A percentile compares a stretch with the other conserved stretches of the same genome.
Evolutionary conservation across 2,329 filamentous ascomycete species (phyloP).

Genomic region (Fusarium sp.): DNA sequence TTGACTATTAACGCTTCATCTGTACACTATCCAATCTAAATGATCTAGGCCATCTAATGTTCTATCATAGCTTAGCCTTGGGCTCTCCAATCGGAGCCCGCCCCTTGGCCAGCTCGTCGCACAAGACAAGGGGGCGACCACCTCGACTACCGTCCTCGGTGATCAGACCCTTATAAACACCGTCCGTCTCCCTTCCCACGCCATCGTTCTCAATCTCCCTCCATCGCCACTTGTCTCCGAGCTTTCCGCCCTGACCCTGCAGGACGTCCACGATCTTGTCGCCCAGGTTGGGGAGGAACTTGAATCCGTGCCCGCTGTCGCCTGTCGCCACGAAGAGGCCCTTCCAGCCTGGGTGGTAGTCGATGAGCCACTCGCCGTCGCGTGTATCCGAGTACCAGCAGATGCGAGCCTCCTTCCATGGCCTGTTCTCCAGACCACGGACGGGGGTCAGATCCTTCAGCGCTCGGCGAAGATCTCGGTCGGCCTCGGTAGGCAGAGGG

Average conservation of each 20-base stretch:
- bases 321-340: constrained; percentile 72
- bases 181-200: constrained; percentile 49
- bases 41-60: constrained; percentile 23
- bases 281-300: constrained; percentile 76
- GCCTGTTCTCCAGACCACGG: constrained; percentile 65
- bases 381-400: constrained; percentile 85
- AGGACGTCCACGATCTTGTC: constrained; percentile 70
- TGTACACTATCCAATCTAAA: constrained; percentile 9
- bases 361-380: constrained; percentile 77
- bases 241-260: constrained; percentile 58
- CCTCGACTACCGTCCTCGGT: constrained; percentile 68
- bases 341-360: constrained; percentile 72
- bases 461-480: constrained; percentile 69
- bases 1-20: constrained; percentile 25
- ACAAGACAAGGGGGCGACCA: constrained; percentile 58
- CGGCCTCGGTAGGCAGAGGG: constrained; percentile 69
- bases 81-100: constrained; percentile 28
- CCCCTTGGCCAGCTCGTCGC: constrained; percentile 55
- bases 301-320: constrained; percentile 75
- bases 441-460: constrained; percentile 71
- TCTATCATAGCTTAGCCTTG: constrained; percentile 43
- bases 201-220: constrained; percentile 64
- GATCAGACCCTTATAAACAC: constrained; percentile 54
- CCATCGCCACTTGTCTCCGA: constrained; percentile 72
- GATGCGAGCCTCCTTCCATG: constrained; percentile 71